These are phyloP conservation scores for Amniculicola lignicola DNA, from an alignment of 495 filamentous ascomycete species.

Conservation along the genomic window DNA sequence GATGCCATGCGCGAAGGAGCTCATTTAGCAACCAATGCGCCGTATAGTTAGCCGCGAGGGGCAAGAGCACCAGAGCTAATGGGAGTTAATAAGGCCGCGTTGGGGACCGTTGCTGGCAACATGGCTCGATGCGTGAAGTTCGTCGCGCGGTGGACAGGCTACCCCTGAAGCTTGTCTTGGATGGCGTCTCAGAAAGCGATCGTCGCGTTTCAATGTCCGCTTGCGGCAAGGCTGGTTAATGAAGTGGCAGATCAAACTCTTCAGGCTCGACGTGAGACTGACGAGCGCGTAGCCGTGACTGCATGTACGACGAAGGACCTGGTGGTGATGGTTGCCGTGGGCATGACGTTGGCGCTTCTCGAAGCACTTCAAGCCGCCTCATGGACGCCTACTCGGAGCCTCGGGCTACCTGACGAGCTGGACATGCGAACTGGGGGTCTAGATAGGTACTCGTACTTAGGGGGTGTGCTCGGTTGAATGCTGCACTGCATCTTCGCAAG, in stretches of 20 bases:
- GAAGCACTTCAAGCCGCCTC: conserved; percentile 5
- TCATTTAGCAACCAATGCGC: conserved; percentile 12
- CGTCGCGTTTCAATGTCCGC: conserved; percentile 25
- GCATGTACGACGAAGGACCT: not conserved
- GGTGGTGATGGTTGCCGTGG: not conserved
- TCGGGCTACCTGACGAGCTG: not conserved
- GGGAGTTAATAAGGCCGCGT: conserved; percentile 3
- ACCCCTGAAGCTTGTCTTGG: conserved; percentile 26
- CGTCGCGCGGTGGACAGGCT: conserved; percentile 1
- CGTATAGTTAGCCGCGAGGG: conserved; percentile 3
- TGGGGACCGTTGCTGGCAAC: not conserved
- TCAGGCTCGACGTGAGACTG: conserved; percentile 19
- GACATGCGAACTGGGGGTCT: not conserved
- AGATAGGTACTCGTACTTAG: too few species aligned
- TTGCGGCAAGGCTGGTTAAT: conserved; percentile 23
- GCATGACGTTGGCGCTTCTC: not conserved
- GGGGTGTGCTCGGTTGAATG: too few species aligned
- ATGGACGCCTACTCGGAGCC: not conserved
- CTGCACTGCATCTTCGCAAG: too few species aligned
- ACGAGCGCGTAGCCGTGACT: not conserved
- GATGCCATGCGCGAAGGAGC: conserved; percentile 3
- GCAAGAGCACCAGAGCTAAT: not conserved
- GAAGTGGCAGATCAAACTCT: conserved; percentile 19
- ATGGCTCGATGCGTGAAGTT: not conserved
- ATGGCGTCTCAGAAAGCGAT: conserved; percentile 20